Evolutionary conservation across 1,284 basidiomycete genomes (phyloP).

Genomic region (Sanghuangporus weigelae): DNA sequence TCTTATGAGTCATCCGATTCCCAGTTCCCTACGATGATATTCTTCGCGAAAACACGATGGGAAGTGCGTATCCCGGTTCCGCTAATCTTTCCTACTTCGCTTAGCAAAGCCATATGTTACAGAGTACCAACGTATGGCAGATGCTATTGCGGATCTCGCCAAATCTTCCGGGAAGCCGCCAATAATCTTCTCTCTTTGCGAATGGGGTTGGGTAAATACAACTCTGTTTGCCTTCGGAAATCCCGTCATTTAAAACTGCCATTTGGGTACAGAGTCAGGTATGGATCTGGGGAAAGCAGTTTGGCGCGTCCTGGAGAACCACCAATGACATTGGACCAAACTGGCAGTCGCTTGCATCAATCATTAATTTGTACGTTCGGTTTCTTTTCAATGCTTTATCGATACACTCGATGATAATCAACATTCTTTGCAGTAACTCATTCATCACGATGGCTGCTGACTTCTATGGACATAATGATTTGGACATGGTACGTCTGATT

Average conservation of each 20-base stretch:
- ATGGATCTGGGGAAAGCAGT: slow-evolving; percentile 49
- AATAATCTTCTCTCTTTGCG: slow-evolving; percentile 44
- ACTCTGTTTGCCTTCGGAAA: neutral
- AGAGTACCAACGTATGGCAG: slow-evolving; percentile 46
- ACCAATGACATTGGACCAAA: slow-evolving; percentile 44
- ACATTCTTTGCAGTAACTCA: slow-evolving; percentile 31
- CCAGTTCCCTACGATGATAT: slow-evolving; percentile 45
- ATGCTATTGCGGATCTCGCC: slow-evolving; percentile 39
- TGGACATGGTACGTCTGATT: slow-evolving; percentile 46
- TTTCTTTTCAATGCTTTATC: neutral
- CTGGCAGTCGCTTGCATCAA: slow-evolving; percentile 34
- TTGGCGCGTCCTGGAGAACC: slow-evolving; percentile 58
- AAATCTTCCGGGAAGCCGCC: slow-evolving; percentile 35
- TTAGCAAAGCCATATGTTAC: neutral
- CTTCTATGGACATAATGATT: slow-evolving; percentile 56
- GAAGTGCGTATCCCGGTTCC: slow-evolving; percentile 33
- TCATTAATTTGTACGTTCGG: slow-evolving; percentile 36
- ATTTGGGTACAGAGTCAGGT: slow-evolving; percentile 43
- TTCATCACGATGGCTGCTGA: slow-evolving; percentile 48
- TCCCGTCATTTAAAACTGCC: neutral
- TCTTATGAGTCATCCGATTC: neutral
- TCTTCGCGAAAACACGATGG: slow-evolving; percentile 39
- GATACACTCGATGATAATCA: slow-evolving; percentile 40
- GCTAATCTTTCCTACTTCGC: neutral
- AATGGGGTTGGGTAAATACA: slow-evolving; percentile 44